A percentile compares a stretch with the other conserved stretches of the same genome.
These are phyloP conservation scores for Rhodotorula paludigena DNA, from an alignment of 768 basidiomycete genomes.

Conservation along the genomic window DNA sequence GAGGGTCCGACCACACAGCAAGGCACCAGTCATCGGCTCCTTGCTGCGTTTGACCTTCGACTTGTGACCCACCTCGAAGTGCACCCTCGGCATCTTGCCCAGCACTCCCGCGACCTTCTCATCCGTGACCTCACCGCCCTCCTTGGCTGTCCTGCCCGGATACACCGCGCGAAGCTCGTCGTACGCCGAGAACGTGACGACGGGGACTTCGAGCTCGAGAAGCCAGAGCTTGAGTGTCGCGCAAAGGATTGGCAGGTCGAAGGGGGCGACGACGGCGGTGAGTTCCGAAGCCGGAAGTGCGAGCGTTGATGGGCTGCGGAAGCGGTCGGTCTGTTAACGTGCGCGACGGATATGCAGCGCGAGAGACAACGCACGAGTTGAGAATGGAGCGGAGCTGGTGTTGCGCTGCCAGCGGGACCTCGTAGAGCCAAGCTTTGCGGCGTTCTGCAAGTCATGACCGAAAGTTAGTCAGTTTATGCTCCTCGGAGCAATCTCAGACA, in stretches of 20 bases:
- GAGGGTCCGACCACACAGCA: too few relatives aligned
- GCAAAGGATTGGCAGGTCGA: slow-evolving; percentile 81
- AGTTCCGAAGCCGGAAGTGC: not conserved
- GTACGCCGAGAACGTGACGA: slow-evolving; percentile 82
- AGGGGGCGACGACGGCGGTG: slow-evolving; percentile 60
- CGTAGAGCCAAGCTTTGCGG: slow-evolving; percentile 90
- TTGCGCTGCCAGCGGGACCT: slow-evolving; percentile 69
- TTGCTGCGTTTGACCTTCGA: slow-evolving; percentile 4
- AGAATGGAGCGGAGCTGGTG: slow-evolving; percentile 81
- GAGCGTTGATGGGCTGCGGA: not conserved
- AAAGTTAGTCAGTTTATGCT: too few relatives aligned
- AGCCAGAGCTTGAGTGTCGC: slow-evolving; percentile 80
- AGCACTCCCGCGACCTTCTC: slow-evolving; percentile 1
- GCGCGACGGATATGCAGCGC: slow-evolving; percentile 32
- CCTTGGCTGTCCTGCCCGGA: slow-evolving; percentile 49
- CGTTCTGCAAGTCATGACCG: slow-evolving; percentile 55
- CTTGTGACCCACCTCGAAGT: slow-evolving; percentile 20
- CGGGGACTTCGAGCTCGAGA: slow-evolving; percentile 83
- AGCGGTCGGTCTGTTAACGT: not conserved
- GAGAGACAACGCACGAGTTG: slow-evolving; percentile 57
- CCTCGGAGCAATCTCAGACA: not conserved
- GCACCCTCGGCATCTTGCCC: slow-evolving; percentile 21
- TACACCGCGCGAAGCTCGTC: slow-evolving; percentile 85
- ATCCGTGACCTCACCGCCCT: not conserved
- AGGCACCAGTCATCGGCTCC: slow-evolving; percentile 45